phyloP scores from a whole-genome alignment of 345 rosid species.

The Mallotus nudiflorus region DNA sequence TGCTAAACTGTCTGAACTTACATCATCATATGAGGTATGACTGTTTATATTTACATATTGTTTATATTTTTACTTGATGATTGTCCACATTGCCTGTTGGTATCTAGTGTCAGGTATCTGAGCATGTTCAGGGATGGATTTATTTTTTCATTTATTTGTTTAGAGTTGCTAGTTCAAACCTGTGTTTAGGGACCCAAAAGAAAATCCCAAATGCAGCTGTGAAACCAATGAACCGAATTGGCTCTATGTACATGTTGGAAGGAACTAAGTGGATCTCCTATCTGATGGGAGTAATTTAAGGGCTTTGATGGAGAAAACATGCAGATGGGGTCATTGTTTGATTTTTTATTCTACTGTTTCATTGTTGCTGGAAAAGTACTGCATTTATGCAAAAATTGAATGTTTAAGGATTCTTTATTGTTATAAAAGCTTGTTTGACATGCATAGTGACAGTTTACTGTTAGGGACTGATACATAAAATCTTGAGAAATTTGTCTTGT shows the following conservation, averaged over 20 bases:
- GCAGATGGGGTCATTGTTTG: not conserved
- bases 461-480: not conserved
- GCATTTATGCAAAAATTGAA: not conserved
- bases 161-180: too few species aligned
- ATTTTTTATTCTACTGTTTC: not conserved
- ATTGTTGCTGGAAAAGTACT: not conserved
- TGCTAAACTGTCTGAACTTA: slow-evolving; percentile 79
- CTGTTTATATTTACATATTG: slow-evolving; percentile 7
- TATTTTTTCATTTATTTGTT: too few species aligned
- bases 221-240: too few species aligned
- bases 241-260: not conserved
- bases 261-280: too few species aligned
- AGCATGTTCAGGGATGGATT: too few species aligned
- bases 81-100: not conserved
- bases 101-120: not conserved
- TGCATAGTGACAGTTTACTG: not conserved
- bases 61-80: not conserved
- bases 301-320: not conserved
- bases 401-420: too few species aligned
- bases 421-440: slow-evolving; percentile 10
- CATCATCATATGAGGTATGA: slow-evolving; percentile 71
- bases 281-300: too few species aligned
- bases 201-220: too few species aligned
- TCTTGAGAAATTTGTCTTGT: not conserved
- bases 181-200: too few species aligned